Base-by-base conservation (phyloP, 163 green algal species). In the Chlamydomonas reinhardtii region DNA sequence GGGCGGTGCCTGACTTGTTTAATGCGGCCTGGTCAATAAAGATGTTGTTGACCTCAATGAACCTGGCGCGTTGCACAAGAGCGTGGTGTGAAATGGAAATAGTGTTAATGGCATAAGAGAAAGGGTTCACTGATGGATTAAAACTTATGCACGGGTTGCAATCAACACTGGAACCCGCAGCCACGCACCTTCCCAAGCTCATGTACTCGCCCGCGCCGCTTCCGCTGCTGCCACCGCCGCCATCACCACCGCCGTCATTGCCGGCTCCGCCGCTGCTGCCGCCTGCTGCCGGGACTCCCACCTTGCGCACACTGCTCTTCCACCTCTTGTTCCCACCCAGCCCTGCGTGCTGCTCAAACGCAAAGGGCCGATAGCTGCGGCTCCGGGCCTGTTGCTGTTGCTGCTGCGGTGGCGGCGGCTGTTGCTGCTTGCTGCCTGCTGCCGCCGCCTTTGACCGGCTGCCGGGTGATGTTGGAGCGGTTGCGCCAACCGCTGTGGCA, bases 331-430 rank as follows among this genome's bases (percentile, higher is more conserved):
- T 72, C 22, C 20, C 24, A 24, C 59, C 56, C 56, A 61, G 48
- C 34, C 68, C 79, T 11, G 79, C 79, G 17, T 85, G 79, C 12
- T 70, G 68, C 68, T 85, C 79, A 25, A 85, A 85, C 0, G 77
- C 69, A 5, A 52, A 72, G 27, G 79, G 79, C 52, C 43, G 73
- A 34, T 72, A 85, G 79, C 32, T 64, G 39, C 73, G 73, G 24
- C 69, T 68, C 39, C 76, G 65, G 11, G 48, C 48, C 48, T 17
- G 48, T 14, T 56, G 48, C 48, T 56, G 48, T 14, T 56, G 48
- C 48, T 56, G 48, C 48, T 56, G 48, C 9, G 11, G 48, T 14
- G 14, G 48, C 48, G 11, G 48, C 48, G 14, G 48, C 48, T 12
- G 11, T 14, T 9, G 48, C 48, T 17, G 48, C 48, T 56, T 56